Base-by-base conservation (phyloP, 805 yeast genomes). In the Candida loeiensis region DNA sequence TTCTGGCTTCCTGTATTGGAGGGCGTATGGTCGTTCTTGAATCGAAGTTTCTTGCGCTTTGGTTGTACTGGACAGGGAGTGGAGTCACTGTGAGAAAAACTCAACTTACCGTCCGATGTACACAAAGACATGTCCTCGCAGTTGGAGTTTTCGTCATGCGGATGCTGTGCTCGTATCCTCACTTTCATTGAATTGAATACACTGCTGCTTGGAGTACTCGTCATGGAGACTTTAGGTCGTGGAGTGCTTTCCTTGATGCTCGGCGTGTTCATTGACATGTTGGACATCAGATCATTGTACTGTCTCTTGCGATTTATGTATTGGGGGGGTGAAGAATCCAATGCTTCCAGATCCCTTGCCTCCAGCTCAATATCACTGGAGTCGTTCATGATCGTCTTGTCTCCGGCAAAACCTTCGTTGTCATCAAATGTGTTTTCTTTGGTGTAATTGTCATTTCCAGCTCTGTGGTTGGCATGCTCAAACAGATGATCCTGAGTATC, bases 21-120 rank as follows among this genome's bases (percentile, higher is more conserved):
- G 3, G 61, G 58, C 6, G 59, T 55, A 7, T 38, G 40, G 15
- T 44, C 30, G 28, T 45, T 31, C 40, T 59, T 61, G 36, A 59
- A 55, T 45, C 56, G 58, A 26, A 63, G 43, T 39, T 54, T 59
- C 50, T 66, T 68, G n/a, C 70, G 50, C 19, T 46, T 48, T 5
- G 73, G 69, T 33, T 66, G 67, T 2, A 56, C 47, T 2, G 74
- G 74, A 43, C 74, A 68, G 8, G 74, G 74, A 3, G 74, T 68
- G 8, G 71, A 63, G 49, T 68, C 70, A 13, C 66, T 59, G n/a
- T 53, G 55, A 18, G 64, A 56, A 32, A 61, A 59, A 42, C 65
- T 59, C 24, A 50, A 29, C 38, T 54, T 58, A 45, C 48, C 44
- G 17, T 45, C 46, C 6, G 49, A 43, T 12, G 47, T 46, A 24